phyloP scores from a whole-genome alignment of 2,329 filamentous ascomycete species.

The Fusarium siculi region DNA sequence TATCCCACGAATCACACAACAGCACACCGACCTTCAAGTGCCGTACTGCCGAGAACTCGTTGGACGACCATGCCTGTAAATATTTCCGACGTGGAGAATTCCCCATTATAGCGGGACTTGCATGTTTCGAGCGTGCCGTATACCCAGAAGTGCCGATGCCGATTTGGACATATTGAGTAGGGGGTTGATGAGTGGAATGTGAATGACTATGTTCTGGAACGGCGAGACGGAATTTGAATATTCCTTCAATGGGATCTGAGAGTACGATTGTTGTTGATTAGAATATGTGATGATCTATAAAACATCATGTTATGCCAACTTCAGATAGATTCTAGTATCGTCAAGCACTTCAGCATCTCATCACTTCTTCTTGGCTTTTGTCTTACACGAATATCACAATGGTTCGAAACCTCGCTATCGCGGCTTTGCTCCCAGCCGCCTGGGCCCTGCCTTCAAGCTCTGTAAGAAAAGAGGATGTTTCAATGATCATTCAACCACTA shows the following conservation, averaged over 20 bases:
- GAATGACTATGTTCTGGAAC: not conserved
- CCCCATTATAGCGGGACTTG: not conserved
- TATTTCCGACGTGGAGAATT: not conserved
- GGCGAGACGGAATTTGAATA: not conserved
- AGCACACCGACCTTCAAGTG: not conserved
- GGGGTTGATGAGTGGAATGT: not conserved
- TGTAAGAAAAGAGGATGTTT: accelerated
- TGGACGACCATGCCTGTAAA: too few relatives aligned
- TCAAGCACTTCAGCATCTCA: accelerated
- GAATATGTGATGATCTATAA: not conserved
- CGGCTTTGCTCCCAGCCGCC: not conserved
- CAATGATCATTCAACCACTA: accelerated
- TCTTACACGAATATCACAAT: not conserved
- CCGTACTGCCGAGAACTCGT: not conserved
- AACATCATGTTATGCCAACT: not conserved
- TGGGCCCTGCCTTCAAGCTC: not conserved
- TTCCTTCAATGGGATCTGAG: not conserved
- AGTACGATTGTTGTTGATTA: accelerated
- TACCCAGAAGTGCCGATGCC: not conserved
- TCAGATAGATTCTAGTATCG: accelerated
- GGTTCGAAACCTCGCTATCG: not conserved
- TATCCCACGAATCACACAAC: not conserved
- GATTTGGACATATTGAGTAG: not conserved
- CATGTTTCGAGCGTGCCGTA: not conserved
- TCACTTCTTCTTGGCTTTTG: accelerated